A percentile compares a stretch with the other conserved stretches of the same genome.
phyloP scores from a whole-genome alignment of 352 stramenopile genomes.

The Globisporangium perplexum region DNA sequence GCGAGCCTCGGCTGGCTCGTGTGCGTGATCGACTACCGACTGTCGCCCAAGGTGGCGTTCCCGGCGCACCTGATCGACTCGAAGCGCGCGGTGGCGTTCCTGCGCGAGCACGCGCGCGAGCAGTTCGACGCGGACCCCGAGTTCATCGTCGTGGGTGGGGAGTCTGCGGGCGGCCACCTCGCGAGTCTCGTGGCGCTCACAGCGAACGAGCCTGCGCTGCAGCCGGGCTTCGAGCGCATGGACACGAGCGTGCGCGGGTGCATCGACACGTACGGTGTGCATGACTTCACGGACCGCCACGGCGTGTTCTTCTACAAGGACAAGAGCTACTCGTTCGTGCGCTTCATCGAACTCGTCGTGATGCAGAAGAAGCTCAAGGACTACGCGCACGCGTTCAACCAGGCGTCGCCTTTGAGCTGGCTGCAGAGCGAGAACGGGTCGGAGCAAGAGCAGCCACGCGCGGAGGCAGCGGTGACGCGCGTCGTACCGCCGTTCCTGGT shows the following conservation, averaged over 20 bases:
- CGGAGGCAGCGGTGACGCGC: slow-evolving; percentile 1
- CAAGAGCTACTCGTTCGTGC: slow-evolving; percentile 46
- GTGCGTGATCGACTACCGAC: slow-evolving; percentile 70
- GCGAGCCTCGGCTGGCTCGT: slow-evolving; percentile 54
- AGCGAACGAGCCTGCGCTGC: slow-evolving; percentile 49
- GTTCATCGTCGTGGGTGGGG: slow-evolving; percentile 69
- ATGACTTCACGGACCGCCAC: slow-evolving; percentile 68
- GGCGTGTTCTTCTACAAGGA: slow-evolving; percentile 58
- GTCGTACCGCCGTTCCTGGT: slow-evolving; percentile 72
- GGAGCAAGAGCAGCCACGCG: not conserved
- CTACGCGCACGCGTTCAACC: slow-evolving; percentile 35
- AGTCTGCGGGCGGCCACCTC: slow-evolving; percentile 68
- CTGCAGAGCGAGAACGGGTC: slow-evolving; percentile 26
- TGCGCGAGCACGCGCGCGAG: slow-evolving; percentile 33
- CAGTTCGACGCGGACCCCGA: slow-evolving; percentile 49
- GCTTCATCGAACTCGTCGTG: slow-evolving; percentile 60
- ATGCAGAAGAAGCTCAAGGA: slow-evolving; percentile 60
- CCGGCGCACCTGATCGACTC: slow-evolving; percentile 62
- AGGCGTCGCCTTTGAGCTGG: slow-evolving; percentile 53
- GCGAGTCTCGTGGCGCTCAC: slow-evolving; percentile 67
- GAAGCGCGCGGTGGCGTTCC: slow-evolving; percentile 65
- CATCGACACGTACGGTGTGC: slow-evolving; percentile 69
- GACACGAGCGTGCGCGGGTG: slow-evolving; percentile 71
- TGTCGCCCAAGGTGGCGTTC: slow-evolving; percentile 62
- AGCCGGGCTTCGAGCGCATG: slow-evolving; percentile 71